Evolutionary conservation across 1,284 basidiomycete species (phyloP).

Genomic region (Inonotus hispidus): DNA sequence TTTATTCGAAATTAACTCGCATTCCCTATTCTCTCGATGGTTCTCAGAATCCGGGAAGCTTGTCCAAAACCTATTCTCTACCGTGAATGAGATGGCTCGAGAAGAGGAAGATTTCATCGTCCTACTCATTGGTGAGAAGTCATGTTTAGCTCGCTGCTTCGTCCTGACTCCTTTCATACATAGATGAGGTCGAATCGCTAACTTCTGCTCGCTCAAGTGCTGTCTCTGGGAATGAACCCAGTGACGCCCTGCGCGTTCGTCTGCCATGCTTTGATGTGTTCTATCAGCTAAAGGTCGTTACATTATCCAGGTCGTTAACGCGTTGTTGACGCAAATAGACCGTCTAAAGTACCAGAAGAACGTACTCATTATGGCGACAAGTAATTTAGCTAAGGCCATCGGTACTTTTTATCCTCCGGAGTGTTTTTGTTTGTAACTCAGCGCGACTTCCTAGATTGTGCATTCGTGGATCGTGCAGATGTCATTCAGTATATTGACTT

Average conservation of each 20-base stretch:
- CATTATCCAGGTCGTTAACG: slow-evolving; percentile 83
- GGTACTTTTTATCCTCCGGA: slow-evolving; percentile 43
- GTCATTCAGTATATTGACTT: slow-evolving; percentile 93
- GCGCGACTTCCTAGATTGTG: slow-evolving; percentile 57
- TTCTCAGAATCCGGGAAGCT: slow-evolving; percentile 99
- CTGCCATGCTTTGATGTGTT: neutral
- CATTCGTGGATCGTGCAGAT: slow-evolving; percentile 96
- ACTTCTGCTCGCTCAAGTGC: slow-evolving; percentile 93
- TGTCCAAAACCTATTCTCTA: slow-evolving; percentile 89
- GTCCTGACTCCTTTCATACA: neutral
- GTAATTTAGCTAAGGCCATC: slow-evolving; percentile 92
- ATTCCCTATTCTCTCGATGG: slow-evolving; percentile 95
- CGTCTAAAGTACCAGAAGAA: slow-evolving; percentile 92
- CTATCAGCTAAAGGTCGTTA: neutral
- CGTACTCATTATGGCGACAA: slow-evolving; percentile 94
- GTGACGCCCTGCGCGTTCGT: slow-evolving; percentile 85
- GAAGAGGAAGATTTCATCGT: slow-evolving; percentile 90
- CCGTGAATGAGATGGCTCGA: slow-evolving; percentile 83
- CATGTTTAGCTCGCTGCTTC: neutral
- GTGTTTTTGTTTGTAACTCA: neutral
- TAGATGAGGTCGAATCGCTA: slow-evolving; percentile 95
- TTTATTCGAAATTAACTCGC: slow-evolving; percentile 95
- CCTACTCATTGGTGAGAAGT: slow-evolving; percentile 78
- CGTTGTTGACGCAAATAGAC: slow-evolving; percentile 94
- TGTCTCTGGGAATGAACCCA: slow-evolving; percentile 90